phyloP scores from a whole-genome alignment of 1,284 basidiomycete species.

The Apiotrichum brassicae region DNA sequence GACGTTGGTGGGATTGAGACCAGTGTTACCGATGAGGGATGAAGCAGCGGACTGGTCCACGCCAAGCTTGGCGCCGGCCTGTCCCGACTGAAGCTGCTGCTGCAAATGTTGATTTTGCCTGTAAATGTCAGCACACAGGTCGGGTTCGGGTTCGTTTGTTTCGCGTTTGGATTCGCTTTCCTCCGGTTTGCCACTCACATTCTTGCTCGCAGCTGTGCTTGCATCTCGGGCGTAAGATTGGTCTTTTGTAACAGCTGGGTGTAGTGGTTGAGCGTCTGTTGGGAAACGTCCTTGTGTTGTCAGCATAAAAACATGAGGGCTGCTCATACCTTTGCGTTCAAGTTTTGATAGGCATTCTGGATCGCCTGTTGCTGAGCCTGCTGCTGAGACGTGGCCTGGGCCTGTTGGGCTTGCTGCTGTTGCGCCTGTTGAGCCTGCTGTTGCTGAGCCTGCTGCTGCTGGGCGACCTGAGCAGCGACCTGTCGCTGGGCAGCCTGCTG shows the following conservation, averaged over 20 bases:
- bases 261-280: slow-evolving; percentile 13
- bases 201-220: slow-evolving; percentile 2
- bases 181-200: no score
- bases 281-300: slow-evolving; percentile 14
- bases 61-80: not conserved
- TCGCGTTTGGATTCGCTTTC: no score
- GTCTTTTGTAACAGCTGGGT: slow-evolving; percentile 4
- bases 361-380: slow-evolving; percentile 3
- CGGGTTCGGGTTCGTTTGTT: no score
- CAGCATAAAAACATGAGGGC: not conserved
- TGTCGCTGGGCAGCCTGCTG: slow-evolving; percentile 7
- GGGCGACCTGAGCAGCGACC: not conserved
- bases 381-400: slow-evolving; percentile 1
- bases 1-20: slow-evolving; percentile 1
- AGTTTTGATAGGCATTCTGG: slow-evolving; percentile 2
- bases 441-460: not conserved
- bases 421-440: slow-evolving; percentile 1
- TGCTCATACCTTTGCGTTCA: slow-evolving; percentile 9
- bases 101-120: slow-evolving; percentile 3
- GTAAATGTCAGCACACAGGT: no score
- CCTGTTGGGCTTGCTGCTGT: slow-evolving; percentile 9
- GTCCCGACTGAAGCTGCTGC: slow-evolving; percentile 6
- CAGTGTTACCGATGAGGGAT: slow-evolving; percentile 5
- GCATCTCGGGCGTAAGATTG: slow-evolving; percentile 12
- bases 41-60: not conserved